phyloP scores from a whole-genome alignment of 257 asterid genomes.

The Capsicum baccatum region DNA sequence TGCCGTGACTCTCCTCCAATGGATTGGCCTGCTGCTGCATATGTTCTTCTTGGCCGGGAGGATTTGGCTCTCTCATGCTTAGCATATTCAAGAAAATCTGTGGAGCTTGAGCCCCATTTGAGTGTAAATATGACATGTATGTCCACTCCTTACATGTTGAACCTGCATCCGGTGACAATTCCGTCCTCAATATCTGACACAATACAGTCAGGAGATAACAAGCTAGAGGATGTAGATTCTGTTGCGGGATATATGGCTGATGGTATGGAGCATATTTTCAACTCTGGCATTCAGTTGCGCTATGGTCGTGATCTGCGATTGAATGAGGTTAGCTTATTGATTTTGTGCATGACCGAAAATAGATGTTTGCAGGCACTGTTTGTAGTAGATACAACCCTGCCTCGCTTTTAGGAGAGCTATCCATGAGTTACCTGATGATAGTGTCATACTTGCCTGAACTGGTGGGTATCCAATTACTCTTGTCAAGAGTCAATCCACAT shows the following conservation, averaged over 20 bases:
- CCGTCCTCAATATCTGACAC: slow-evolving; percentile 88
- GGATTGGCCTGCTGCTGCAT: slow-evolving; percentile 97
- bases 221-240: slow-evolving; percentile 74
- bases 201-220: slow-evolving; percentile 64
- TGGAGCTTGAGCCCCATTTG: slow-evolving; percentile 55
- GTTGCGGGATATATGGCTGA: slow-evolving; percentile 75
- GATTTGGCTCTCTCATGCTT: slow-evolving; percentile 79
- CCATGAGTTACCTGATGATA: neutral
- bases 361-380: slow-evolving; percentile 14
- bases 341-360: neutral
- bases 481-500: slow-evolving; percentile 7
- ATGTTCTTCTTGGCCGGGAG: slow-evolving; percentile 94
- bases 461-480: neutral
- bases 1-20: slow-evolving; percentile 97
- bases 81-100: slow-evolving; percentile 61
- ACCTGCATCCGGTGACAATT: slow-evolving; percentile 81
- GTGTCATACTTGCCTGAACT: slow-evolving; percentile 14
- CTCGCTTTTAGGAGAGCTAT: slow-evolving; percentile 9
- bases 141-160: slow-evolving; percentile 91
- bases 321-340: slow-evolving; percentile 69
- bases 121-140: slow-evolving; percentile 65
- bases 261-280: slow-evolving; percentile 97
- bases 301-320: slow-evolving; percentile 96
- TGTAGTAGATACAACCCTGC: neutral
- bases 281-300: slow-evolving; percentile 83